Conservation (phyloP, 495 filamentous ascomycete species). For the Massariosphaeria phaeospora region DNA sequence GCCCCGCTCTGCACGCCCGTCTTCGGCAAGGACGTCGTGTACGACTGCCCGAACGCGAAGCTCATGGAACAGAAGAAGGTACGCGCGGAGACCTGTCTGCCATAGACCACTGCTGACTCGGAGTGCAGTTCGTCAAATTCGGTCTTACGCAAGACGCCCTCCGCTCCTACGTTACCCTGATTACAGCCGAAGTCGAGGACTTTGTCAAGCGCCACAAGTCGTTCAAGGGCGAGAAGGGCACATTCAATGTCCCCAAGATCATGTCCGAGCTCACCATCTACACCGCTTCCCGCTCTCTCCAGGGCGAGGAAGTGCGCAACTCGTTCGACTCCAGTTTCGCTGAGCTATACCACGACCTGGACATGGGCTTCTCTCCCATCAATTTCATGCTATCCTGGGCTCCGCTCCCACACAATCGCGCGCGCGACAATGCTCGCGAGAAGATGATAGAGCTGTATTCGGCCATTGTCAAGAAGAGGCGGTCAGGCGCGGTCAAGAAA, state of each 20-base stretch:
- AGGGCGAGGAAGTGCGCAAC: constrained; percentile 60
- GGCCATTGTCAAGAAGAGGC: constrained; percentile 54
- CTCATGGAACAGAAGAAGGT: constrained; percentile 68
- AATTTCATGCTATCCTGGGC: constrained; percentile 63
- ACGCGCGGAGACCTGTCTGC: not conserved
- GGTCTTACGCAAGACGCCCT: constrained; percentile 60
- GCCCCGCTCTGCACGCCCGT: constrained; percentile 57
- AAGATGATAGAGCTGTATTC: constrained; percentile 57
- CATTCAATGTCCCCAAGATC: constrained; percentile 50
- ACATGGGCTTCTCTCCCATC: constrained; percentile 61
- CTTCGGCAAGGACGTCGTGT: constrained; percentile 60
- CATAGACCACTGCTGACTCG: not conserved
- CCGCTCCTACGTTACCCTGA: constrained; percentile 56
- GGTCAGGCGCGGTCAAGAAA: constrained; percentile 46
- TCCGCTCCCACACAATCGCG: constrained; percentile 58
- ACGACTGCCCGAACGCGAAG: constrained; percentile 62
- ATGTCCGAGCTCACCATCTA: constrained; percentile 62
- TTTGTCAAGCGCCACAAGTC: constrained; percentile 47
- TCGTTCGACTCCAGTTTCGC: constrained; percentile 59
- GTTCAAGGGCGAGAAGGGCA: constrained; percentile 49
- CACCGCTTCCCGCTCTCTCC: constrained; percentile 60
- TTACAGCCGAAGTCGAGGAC: constrained; percentile 50
- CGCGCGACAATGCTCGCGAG: constrained; percentile 53
- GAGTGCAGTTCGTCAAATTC: constrained; percentile 58
- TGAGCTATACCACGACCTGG: constrained; percentile 60